phyloP scores from a whole-genome alignment of 345 rosid genomes.

The Syzygium jambos region DNA sequence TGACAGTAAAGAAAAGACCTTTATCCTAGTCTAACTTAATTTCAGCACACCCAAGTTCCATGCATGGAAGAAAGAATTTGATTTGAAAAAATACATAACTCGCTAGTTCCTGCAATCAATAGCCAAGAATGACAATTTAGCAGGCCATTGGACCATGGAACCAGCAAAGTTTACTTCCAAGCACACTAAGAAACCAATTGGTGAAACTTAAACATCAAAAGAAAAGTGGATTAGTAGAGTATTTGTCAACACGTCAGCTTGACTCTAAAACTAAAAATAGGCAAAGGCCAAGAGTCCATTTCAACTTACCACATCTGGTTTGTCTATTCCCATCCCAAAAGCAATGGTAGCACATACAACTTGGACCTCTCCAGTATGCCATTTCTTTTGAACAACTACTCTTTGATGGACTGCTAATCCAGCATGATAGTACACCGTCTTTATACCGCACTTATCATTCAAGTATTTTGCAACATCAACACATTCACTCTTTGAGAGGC shows the following conservation, averaged over 20 bases:
- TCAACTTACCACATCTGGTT: constrained; percentile 80
- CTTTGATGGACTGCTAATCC: constrained; percentile 71
- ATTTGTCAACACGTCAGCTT: neutral
- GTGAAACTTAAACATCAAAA: neutral
- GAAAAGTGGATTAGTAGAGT: neutral
- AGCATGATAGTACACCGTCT: constrained; percentile 71
- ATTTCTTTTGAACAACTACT: constrained; percentile 68
- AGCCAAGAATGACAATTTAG: neutral
- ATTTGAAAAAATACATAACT: neutral
- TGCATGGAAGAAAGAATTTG: neutral
- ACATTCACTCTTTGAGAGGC: too few relatives aligned
- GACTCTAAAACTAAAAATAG: neutral
- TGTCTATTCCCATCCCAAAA: constrained; percentile 99
- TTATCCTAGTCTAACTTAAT: neutral
- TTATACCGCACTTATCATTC: too few relatives aligned
- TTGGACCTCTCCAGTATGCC: constrained; percentile 77
- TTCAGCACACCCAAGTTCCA: neutral
- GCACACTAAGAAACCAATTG: neutral
- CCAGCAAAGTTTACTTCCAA: neutral
- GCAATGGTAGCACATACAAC: constrained; percentile 89
- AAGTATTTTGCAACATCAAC: too few relatives aligned
- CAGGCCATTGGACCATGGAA: too few relatives aligned
- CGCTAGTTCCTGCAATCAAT: neutral
- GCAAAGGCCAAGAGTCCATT: neutral
- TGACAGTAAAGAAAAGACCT: neutral